Evolutionary conservation across 768 basidiomycete species (phyloP).

Genomic region (Tubosaeta brunneosetosa): DNA sequence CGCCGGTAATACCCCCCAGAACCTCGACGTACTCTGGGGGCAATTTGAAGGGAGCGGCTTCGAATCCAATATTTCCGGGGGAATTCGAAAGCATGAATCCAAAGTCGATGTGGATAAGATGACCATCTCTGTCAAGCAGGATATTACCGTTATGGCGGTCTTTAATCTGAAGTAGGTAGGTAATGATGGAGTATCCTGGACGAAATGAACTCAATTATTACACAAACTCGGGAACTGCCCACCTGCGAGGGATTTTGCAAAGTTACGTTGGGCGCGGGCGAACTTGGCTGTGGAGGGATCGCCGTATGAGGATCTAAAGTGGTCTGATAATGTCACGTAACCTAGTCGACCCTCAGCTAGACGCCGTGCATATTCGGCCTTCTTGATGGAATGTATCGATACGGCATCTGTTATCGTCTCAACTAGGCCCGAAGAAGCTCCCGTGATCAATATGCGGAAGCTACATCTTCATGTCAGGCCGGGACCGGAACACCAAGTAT

Average conservation of each 20-base stretch:
- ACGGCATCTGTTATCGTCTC: constrained; percentile 99
- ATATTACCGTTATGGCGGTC: constrained; percentile 99
- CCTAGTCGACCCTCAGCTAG: constrained; percentile 75
- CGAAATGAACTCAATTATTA: not conserved
- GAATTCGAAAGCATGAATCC: constrained; percentile 98
- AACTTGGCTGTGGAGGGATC: constrained; percentile 84
- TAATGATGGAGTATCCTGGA: constrained; percentile 87
- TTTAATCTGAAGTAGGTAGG: constrained; percentile 96
- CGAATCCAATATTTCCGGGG: constrained; percentile 96
- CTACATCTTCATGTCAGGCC: constrained; percentile 37
- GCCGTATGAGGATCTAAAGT: constrained; percentile 89
- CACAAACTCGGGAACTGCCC: constrained; percentile 6
- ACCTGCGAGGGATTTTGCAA: constrained; percentile 89
- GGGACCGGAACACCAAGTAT: not conserved
- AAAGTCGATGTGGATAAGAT: constrained; percentile 96
- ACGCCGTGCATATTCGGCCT: constrained; percentile 92
- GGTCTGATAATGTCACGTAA: constrained; percentile 86
- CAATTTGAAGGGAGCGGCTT: constrained; percentile 98
- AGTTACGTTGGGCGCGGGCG: constrained; percentile 85
- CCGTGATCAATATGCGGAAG: constrained; percentile 94
- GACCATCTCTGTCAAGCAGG: constrained; percentile 90
- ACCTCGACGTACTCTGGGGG: constrained; percentile 95
- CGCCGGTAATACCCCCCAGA: constrained; percentile 76
- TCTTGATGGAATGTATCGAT: constrained; percentile 99
- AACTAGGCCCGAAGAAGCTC: constrained; percentile 87